phyloP scores from a whole-genome alignment of 2,329 filamentous ascomycete species.

The Penicillium hordei region DNA sequence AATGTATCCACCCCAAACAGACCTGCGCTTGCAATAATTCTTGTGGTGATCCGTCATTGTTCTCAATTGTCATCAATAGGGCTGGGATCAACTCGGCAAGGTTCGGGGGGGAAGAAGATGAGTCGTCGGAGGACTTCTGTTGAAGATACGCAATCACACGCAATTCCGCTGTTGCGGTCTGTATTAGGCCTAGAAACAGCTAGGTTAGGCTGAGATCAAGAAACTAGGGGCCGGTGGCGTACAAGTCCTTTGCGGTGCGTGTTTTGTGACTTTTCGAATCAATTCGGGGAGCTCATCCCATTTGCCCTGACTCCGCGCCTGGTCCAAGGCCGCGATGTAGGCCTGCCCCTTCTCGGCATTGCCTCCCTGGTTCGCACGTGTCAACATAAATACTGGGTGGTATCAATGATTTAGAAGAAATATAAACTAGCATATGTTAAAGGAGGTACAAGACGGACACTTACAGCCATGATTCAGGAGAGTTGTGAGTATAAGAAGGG shows the following conservation, averaged over 20 bases:
- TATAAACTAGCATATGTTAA: slow-evolving; percentile 8
- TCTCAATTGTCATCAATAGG: slow-evolving; percentile 55
- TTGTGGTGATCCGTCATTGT: slow-evolving; percentile 54
- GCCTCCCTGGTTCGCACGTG: slow-evolving; percentile 38
- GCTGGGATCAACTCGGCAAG: slow-evolving; percentile 43
- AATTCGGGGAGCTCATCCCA: slow-evolving; percentile 87
- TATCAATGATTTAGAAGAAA: slow-evolving; percentile 13
- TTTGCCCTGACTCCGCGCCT: slow-evolving; percentile 80
- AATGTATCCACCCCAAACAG: slow-evolving; percentile 82
- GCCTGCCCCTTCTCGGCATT: slow-evolving; percentile 73
- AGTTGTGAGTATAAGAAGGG: slow-evolving; percentile 16
- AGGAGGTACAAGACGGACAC: slow-evolving; percentile 9
- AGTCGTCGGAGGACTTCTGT: slow-evolving; percentile 31
- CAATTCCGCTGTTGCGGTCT: slow-evolving; percentile 68
- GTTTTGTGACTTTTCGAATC: slow-evolving; percentile 89
- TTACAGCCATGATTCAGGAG: slow-evolving; percentile 26
- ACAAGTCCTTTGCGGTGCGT: slow-evolving; percentile 85
- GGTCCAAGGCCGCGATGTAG: slow-evolving; percentile 80
- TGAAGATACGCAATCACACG: slow-evolving; percentile 59
- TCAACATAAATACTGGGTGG: slow-evolving; percentile 20
- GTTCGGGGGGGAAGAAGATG: slow-evolving; percentile 43
- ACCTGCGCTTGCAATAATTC: slow-evolving; percentile 74
- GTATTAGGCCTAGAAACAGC: slow-evolving; percentile 59
- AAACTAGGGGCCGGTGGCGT: slow-evolving; percentile 33
- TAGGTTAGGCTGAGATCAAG: slow-evolving; percentile 21